A percentile compares a stretch with the other conserved stretches of the same genome.
These are phyloP conservation scores for Hylodesmum podocarpum DNA, from an alignment of 306 rosid genomes.

Conservation along the genomic window DNA sequence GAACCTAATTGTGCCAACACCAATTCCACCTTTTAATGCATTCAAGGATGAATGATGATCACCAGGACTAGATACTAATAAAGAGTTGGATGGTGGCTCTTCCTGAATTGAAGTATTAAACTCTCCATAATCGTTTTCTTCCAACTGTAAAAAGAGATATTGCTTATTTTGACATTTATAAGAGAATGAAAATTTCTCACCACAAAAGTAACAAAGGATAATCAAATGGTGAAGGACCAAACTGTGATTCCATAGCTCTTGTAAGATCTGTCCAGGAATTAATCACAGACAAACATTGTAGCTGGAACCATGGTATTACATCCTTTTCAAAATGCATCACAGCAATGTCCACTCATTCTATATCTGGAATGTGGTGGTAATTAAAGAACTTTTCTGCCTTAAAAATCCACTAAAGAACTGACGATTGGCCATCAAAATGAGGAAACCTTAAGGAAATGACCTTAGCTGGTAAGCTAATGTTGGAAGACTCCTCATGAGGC, in stretches of 20 bases:
- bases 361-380: not conserved
- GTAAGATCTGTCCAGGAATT: not conserved
- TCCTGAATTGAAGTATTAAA: too few relatives aligned
- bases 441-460: not conserved
- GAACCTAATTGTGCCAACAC: not conserved
- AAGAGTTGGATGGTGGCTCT: too few relatives aligned
- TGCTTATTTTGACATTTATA: too few relatives aligned
- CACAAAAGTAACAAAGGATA: not conserved
- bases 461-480: too few relatives aligned
- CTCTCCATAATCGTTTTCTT: too few relatives aligned
- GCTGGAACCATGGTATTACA: not conserved
- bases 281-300: not conserved
- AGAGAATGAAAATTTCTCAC: too few relatives aligned
- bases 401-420: not conserved
- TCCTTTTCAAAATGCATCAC: not conserved
- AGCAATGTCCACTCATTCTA: not conserved
- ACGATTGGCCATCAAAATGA: not conserved
- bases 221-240: not conserved
- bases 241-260: not conserved
- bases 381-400: not conserved
- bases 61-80: too few relatives aligned
- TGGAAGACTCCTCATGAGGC: too few relatives aligned
- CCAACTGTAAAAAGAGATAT: too few relatives aligned
- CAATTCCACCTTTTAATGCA: not conserved
- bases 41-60: not conserved